Evolutionary conservation across 208 protist species (phyloP).

Genomic region (Herpetomonas tarakana): DNA sequence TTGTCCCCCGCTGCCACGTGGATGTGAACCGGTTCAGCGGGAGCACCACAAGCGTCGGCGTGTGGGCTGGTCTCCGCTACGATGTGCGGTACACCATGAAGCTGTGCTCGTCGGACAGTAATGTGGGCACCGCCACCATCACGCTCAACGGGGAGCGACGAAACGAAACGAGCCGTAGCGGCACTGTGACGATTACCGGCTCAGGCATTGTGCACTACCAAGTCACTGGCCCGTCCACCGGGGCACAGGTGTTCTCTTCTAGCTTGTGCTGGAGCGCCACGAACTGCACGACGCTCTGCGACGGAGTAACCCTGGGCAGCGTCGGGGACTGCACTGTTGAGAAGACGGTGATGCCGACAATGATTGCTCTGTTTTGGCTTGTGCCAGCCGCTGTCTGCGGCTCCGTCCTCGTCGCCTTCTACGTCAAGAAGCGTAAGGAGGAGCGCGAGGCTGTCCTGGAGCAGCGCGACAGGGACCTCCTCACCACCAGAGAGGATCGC

Average conservation of each 20-base stretch:
- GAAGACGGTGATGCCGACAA: conserved; percentile 24
- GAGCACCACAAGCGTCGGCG: conserved; percentile 31
- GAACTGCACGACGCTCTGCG: conserved; percentile 47
- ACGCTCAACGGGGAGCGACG: conserved; percentile 30
- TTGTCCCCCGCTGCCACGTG: conserved; percentile 31
- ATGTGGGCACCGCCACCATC: conserved; percentile 23
- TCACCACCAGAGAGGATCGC: background rate
- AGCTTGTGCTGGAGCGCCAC: conserved; percentile 28
- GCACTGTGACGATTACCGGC: conserved; percentile 17
- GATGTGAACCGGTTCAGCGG: conserved; percentile 28
- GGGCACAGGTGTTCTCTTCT: conserved; percentile 30
- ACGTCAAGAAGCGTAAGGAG: conserved; percentile 20
- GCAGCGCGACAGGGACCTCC: background rate
- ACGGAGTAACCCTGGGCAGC: conserved; percentile 16
- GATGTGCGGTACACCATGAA: conserved; percentile 26
- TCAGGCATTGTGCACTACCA: conserved; percentile 22
- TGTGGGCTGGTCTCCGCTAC: conserved; percentile 42
- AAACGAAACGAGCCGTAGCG: conserved; percentile 16
- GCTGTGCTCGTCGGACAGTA: conserved; percentile 27
- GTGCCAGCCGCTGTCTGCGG: conserved; percentile 26
- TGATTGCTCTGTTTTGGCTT: conserved; percentile 33
- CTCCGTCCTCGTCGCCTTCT: conserved; percentile 23
- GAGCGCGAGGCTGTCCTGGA: conserved; percentile 19
- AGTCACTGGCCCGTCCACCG: conserved; percentile 11
- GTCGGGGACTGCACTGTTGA: conserved; percentile 27